Evolutionary conservation across 2,329 filamentous ascomycete genomes (phyloP).

Genomic region (Colletotrichum siamense): DNA sequence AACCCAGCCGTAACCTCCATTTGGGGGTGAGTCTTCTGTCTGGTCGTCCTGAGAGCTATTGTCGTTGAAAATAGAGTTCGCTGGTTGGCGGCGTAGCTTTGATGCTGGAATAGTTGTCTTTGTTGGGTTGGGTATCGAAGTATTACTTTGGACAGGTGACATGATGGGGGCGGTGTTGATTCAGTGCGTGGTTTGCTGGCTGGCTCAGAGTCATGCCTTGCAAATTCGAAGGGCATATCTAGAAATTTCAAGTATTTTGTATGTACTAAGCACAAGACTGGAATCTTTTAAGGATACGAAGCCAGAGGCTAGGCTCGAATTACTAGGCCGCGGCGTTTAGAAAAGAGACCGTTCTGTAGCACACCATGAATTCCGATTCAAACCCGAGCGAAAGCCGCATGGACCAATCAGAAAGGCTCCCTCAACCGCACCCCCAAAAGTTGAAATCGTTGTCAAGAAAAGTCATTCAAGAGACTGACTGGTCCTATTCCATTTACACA

Average conservation of each 20-base stretch:
- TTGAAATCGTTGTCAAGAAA: not conserved
- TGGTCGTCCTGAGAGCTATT: not conserved
- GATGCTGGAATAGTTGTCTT: not conserved
- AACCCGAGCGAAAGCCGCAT: not conserved
- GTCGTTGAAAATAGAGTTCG: not conserved
- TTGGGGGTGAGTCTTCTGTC: not conserved
- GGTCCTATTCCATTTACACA: not conserved
- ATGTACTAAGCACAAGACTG: not conserved
- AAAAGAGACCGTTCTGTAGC: not conserved
- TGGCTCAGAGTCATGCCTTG: not conserved
- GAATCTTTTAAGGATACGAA: not conserved
- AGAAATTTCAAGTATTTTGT: fast-evolving
- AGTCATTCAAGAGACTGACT: not conserved
- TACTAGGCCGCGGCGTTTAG: not conserved
- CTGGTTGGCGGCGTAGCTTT: not conserved
- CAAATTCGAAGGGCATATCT: not conserved
- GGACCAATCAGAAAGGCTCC: not conserved
- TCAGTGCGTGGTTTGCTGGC: not conserved
- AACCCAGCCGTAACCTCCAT: not conserved
- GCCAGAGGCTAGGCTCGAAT: not conserved
- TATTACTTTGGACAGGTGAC: not conserved
- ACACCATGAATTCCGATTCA: not conserved
- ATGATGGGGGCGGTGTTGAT: not conserved
- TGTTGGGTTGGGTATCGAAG: not conserved
- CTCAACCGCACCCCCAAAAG: not conserved